A percentile compares a stretch with the other conserved stretches of the same genome.
Evolutionary conservation across 495 filamentous ascomycete genomes (phyloP).

Genomic region (Cairneyella variabilis): DNA sequence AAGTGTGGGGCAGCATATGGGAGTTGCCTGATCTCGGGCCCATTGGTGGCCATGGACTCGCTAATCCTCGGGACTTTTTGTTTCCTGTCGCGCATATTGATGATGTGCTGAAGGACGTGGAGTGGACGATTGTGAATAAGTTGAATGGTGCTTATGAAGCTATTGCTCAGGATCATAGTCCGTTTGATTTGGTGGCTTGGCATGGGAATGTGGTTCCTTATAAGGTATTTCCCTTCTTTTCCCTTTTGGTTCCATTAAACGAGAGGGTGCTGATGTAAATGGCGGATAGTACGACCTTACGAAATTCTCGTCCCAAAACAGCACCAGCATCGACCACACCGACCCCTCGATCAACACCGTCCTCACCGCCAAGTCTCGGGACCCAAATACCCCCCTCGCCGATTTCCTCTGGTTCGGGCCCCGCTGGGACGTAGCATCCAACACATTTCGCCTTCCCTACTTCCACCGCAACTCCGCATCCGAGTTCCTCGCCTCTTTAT

Average conservation of each 20-base stretch:
- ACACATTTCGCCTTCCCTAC: constrained; percentile 81
- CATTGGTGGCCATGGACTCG: constrained; percentile 66
- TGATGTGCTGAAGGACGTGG: constrained; percentile 31
- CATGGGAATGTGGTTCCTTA: constrained; percentile 77
- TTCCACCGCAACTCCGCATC: constrained; percentile 75
- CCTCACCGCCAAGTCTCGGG: constrained; percentile 62
- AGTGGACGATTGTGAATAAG: constrained; percentile 58
- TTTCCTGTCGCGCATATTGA: constrained; percentile 63
- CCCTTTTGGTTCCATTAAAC: constrained; percentile 48
- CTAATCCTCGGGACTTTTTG: constrained; percentile 69
- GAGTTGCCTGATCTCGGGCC: constrained; percentile 67
- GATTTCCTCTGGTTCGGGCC: constrained; percentile 86
- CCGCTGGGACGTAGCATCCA: constrained; percentile 73
- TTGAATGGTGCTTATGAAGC: constrained; percentile 61
- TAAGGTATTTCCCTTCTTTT: constrained; percentile 53
- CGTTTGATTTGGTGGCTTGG: constrained; percentile 84
- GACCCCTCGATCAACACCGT: constrained; percentile 85
- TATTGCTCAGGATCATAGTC: constrained; percentile 65
- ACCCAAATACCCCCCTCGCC: constrained; percentile 67
- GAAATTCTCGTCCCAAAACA: constrained; percentile 67
- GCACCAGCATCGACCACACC: constrained; percentile 71
- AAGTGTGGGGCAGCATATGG: constrained; percentile 67
- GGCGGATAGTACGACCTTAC: constrained; percentile 65
- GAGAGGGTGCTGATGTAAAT: constrained; percentile 17
- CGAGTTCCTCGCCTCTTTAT: constrained; percentile 48